Percentiles rank a stretch among this genome's conserved stretches.
phyloP scores from a whole-genome alignment of 768 basidiomycete genomes.

The Lentinula lateritia region DNA sequence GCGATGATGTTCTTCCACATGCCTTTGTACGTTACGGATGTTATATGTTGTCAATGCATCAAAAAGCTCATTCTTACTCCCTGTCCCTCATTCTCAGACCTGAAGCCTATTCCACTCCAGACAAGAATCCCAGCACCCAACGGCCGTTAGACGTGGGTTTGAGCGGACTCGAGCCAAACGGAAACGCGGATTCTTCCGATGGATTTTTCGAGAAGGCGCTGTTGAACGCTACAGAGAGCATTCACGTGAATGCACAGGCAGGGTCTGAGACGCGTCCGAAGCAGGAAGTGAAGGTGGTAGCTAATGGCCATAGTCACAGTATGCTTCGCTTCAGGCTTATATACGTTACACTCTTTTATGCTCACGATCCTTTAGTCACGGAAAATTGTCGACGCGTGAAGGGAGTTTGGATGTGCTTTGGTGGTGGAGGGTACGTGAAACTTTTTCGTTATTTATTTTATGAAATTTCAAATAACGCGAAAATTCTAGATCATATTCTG shows the following conservation, averaged over 20 bases:
- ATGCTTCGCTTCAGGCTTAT: constrained; percentile 16
- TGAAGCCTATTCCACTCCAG: constrained; percentile 70
- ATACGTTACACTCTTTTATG: neutral
- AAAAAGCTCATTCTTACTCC: neutral
- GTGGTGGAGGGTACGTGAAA: constrained; percentile 68
- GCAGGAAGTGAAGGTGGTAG: constrained; percentile 84
- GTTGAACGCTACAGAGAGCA: constrained; percentile 65
- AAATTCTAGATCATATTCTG: constrained; percentile 64
- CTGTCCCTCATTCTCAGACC: constrained; percentile 35
- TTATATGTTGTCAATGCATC: neutral
- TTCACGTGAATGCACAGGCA: constrained; percentile 42
- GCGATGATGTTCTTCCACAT: constrained; percentile 99
- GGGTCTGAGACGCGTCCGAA: constrained; percentile 18
- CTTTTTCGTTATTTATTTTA: neutral
- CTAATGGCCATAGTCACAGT: constrained; percentile 90
- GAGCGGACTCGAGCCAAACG: constrained; percentile 50
- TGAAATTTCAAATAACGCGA: neutral
- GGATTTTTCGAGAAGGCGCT: constrained; percentile 85
- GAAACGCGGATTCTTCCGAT: constrained; percentile 64
- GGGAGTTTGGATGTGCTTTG: constrained; percentile 90
- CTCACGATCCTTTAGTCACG: constrained; percentile 48
- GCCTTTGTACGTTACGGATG: constrained; percentile 56
- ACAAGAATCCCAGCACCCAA: constrained; percentile 56
- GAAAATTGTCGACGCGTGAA: constrained; percentile 83
- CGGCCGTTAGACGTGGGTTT: constrained; percentile 66